These are phyloP conservation scores for Tolypocladium inflatum DNA, from an alignment of 2,329 filamentous ascomycete species.

Conservation along the genomic window DNA sequence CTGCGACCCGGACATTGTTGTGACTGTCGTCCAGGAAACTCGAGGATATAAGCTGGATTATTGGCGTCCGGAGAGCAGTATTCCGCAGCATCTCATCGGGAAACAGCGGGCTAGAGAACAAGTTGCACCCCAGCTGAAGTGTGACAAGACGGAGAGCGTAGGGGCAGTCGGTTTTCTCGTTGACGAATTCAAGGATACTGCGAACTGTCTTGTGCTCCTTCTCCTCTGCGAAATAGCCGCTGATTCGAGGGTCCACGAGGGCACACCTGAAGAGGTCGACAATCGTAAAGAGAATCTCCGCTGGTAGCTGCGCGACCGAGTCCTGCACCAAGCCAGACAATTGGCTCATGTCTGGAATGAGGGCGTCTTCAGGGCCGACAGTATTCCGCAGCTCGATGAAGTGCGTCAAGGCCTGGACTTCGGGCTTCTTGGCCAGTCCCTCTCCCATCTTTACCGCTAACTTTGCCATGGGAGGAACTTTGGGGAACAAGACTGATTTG, in stretches of 20 bases:
- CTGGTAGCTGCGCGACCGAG: conserved; percentile 45
- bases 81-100: conserved; percentile 50
- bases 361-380: conserved; percentile 52
- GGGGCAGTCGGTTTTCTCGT: conserved; percentile 48
- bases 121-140: conserved; percentile 73
- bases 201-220: conserved; percentile 51
- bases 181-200: conserved; percentile 51
- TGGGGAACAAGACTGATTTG: conserved; percentile 63
- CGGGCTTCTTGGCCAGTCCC: conserved; percentile 42
- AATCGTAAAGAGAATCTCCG: conserved; percentile 64
- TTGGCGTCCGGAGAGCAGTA: conserved; percentile 39
- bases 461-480: conserved; percentile 75
- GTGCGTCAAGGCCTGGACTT: conserved; percentile 53
- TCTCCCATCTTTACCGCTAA: conserved; percentile 67
- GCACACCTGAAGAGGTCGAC: conserved; percentile 78
- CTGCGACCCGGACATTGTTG: conserved; percentile 67
- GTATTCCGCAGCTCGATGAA: conserved; percentile 59
- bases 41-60: conserved; percentile 63
- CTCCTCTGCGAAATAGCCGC: conserved; percentile 77
- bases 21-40: conserved; percentile 72
- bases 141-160: conserved; percentile 80
- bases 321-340: conserved; percentile 54
- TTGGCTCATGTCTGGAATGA: conserved; percentile 59
- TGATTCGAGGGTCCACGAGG: conserved; percentile 68
- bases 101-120: conserved; percentile 70